Conservation (phyloP, 164 flowering plant genomes). For the Umbilicus rupestris region DNA sequence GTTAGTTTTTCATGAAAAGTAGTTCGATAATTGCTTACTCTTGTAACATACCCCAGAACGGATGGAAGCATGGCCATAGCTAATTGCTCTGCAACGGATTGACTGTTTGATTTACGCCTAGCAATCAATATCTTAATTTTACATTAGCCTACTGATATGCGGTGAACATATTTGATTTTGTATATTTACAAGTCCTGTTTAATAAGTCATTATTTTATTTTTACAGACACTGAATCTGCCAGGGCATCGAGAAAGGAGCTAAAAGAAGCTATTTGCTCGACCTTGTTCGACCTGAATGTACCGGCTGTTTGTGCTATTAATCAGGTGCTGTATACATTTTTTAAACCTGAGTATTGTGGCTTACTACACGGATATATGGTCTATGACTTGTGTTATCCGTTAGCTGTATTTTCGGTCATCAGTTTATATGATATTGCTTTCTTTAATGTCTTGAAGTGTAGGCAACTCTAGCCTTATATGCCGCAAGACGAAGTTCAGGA, state of each 20-base stretch:
- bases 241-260: slow-evolving; percentile 75
- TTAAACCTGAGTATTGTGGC: neutral
- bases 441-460: slow-evolving; percentile 17
- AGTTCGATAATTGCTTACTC: neutral
- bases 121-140: neutral
- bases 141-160: neutral
- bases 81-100: too few relatives aligned
- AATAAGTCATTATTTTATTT: neutral
- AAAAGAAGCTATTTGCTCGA: slow-evolving; percentile 54
- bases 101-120: neutral
- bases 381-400: neutral
- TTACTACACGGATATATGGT: neutral
- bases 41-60: neutral
- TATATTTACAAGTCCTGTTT: neutral
- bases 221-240: slow-evolving; percentile 68
- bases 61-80: neutral
- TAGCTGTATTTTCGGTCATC: neutral
- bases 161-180: neutral
- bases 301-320: slow-evolving; percentile 89
- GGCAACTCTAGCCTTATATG: slow-evolving; percentile 83
- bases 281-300: slow-evolving; percentile 81
- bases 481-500: slow-evolving; percentile 78
- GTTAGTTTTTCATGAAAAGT: slow-evolving; percentile 24
- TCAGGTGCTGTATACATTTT: slow-evolving; percentile 33
- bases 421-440: neutral